Base-by-base conservation (phyloP, 108 stramenopile genomes). In the Cylindrotheca closterium region DNA sequence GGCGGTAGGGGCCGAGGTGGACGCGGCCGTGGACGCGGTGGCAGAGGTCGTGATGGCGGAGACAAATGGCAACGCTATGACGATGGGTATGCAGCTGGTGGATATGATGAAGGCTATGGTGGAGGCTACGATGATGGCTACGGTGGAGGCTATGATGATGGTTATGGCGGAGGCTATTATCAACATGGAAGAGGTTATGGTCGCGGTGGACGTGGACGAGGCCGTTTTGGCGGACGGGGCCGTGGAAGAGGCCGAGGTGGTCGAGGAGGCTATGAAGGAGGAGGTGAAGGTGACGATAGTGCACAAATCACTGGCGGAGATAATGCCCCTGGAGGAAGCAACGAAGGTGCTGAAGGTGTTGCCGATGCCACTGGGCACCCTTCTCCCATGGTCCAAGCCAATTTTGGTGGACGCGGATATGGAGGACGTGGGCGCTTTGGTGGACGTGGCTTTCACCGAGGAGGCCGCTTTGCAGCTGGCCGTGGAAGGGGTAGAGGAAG, bases 331-430 rank as follows among this genome's bases (percentile, higher is more conserved):
- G 53, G 54, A 24, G 62, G 33, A 25, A 47, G 28, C 1, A 24
- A 19, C 17, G 59, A 21, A 1, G 32, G 17, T 21, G 52, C 17
- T 22, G 33, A 10, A 15, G 55, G 17, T 23, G 27, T 21, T 15
- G 55, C 30, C 19, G 72, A 26, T 31, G 71, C 45, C 1, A 61
- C 58, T 10, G 47, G 57, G 46, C 61, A 77, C 29, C 85, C 77
- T 47, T 86, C 80, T 55, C 80, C 80, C 19, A 58, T 82, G 47
- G 80, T 77, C n/a, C 60, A 69, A 45, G 75, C 80, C 5, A 55
- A 73, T 27, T 74, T 64, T 56, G 61, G 66, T 56, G 58, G 71
- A 19, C 73, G 65, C 21, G 55, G 77, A 64, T 64, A 70, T 19
- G 68, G 85, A 30, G 79, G 80, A 7, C 34, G 79, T 28, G 63